Conservation (phyloP, 2,329 filamentous ascomycete species). For the Alternaria consortialis region DNA sequence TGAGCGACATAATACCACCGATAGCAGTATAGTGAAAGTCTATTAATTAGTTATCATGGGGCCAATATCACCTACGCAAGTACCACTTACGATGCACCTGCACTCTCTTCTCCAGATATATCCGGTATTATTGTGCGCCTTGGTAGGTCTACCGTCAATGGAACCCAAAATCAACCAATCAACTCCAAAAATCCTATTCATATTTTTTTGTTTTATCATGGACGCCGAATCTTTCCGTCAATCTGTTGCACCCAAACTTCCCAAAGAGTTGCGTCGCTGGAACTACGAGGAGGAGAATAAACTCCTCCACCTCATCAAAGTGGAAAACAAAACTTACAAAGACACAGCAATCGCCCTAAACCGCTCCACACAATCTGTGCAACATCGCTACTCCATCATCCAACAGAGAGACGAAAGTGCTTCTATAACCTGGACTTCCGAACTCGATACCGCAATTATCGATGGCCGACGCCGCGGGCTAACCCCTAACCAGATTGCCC, state of each 20-base stretch:
- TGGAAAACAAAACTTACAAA: not conserved
- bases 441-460: slow-evolving; percentile 15
- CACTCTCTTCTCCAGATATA: not conserved
- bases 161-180: not conserved
- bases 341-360: not conserved
- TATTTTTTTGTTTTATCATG: not conserved
- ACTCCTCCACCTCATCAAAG: slow-evolving; percentile 7
- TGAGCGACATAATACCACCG: not conserved
- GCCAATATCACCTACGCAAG: not conserved
- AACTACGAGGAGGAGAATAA: slow-evolving; percentile 8
- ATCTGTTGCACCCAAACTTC: not conserved
- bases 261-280: slow-evolving; percentile 11
- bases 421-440: slow-evolving; percentile 6
- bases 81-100: not conserved
- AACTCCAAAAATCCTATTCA: not conserved
- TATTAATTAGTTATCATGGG: not conserved
- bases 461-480: slow-evolving; percentile 8
- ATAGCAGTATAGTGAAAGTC: not conserved
- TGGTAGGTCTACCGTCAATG: too few relatives aligned
- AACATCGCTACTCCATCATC: not conserved
- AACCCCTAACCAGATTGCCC: not conserved
- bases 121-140: not conserved
- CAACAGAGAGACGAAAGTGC: not conserved
- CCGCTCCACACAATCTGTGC: not conserved
- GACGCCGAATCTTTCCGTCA: not conserved